Conservation (phyloP, 495 filamentous ascomycete genomes). For the Terfezia boudieri region DNA sequence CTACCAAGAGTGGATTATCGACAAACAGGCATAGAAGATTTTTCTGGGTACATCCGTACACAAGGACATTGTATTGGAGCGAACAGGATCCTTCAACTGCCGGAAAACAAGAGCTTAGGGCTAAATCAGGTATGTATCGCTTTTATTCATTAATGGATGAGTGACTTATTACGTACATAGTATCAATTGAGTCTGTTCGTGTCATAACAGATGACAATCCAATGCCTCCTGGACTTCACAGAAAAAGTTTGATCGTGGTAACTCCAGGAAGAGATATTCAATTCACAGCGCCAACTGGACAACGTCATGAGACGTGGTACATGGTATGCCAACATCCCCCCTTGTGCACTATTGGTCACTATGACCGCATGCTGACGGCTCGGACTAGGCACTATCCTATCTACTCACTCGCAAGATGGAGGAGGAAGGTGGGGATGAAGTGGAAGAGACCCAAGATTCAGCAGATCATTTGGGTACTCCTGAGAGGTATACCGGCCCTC, state of each 20-base stretch:
- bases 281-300: constrained; percentile 81
- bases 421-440: constrained; percentile 35
- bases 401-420: constrained; percentile 56
- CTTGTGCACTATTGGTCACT: background rate
- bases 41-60: constrained; percentile 99
- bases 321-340: constrained; percentile 25
- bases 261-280: constrained; percentile 74
- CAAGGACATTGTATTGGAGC: constrained; percentile 90
- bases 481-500: constrained; percentile 29
- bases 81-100: constrained; percentile 64
- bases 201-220: constrained; percentile 94
- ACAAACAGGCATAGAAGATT: constrained; percentile 76
- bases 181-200: constrained; percentile 76
- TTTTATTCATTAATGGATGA: background rate
- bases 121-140: constrained; percentile 31
- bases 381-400: constrained; percentile 50
- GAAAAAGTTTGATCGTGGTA: constrained; percentile 73
- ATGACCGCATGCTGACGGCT: too few relatives aligned
- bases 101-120: constrained; percentile 53
- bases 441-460: constrained; percentile 31
- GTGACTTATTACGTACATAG: constrained; percentile 25
- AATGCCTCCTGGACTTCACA: constrained; percentile 79
- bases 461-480: constrained; percentile 53
- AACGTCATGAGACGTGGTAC: constrained; percentile 96
- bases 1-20: constrained; percentile 67